These are phyloP conservation scores for Stylonectria norvegica DNA, from an alignment of 2,329 filamentous ascomycete species.

Conservation along the genomic window DNA sequence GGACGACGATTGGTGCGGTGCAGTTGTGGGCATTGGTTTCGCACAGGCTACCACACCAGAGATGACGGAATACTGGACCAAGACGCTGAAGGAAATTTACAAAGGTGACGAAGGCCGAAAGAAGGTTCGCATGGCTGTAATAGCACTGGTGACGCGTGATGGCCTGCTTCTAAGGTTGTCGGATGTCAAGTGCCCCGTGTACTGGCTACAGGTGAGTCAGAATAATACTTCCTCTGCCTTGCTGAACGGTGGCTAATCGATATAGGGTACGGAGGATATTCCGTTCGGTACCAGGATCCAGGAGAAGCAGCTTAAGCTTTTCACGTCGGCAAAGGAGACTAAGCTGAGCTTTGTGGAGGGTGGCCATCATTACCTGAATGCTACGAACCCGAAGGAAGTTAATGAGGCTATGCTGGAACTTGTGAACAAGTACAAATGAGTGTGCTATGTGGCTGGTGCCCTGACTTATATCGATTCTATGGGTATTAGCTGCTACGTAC, in stretches of 20 bases:
- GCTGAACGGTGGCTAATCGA: too few species aligned
- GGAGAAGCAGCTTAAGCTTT: conserved; percentile 48
- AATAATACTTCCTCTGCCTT: not conserved
- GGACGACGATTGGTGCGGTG: conserved; percentile 44
- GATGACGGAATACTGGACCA: conserved; percentile 43
- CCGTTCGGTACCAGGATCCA: conserved; percentile 41
- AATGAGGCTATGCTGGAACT: conserved; percentile 44
- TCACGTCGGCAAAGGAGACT: conserved; percentile 43
- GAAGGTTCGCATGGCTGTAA: conserved; percentile 45
- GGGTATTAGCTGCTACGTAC: too few species aligned
- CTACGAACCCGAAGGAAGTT: conserved; percentile 45
- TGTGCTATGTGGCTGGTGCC: too few species aligned
- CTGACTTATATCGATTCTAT: too few species aligned
- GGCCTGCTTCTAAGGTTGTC: conserved; percentile 43
- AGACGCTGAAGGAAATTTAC: conserved; percentile 45
- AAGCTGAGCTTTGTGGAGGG: conserved; percentile 42
- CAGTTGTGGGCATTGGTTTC: conserved; percentile 46
- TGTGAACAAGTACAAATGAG: conserved; percentile 37
- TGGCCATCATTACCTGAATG: conserved; percentile 48
- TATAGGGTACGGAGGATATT: conserved; percentile 44
- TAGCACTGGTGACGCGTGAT: conserved; percentile 45
- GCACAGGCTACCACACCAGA: conserved; percentile 37
- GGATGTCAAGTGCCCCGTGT: conserved; percentile 49
- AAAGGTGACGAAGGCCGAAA: conserved; percentile 47
- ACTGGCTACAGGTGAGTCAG: conserved; percentile 48